phyloP scores from a whole-genome alignment of 768 basidiomycete genomes.

The Phylloporus sp. region DNA sequence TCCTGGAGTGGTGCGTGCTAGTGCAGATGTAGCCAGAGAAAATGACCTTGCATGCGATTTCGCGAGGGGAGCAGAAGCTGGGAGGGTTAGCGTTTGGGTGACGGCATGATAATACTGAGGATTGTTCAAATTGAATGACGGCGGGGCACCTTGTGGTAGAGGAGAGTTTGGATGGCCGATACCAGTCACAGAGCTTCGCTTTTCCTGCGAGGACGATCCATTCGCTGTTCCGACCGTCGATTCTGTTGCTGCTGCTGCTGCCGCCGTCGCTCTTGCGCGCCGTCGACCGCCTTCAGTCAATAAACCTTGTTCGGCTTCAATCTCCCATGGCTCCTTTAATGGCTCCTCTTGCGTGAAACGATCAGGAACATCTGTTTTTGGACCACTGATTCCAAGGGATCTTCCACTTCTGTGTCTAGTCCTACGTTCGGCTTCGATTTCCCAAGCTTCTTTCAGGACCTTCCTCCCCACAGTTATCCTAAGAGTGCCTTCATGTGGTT shows the following conservation, averaged over 20 bases:
- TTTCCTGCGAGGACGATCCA: slow-evolving; percentile 11
- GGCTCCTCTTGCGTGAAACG: slow-evolving; percentile 26
- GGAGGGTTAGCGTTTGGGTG: slow-evolving; percentile 61
- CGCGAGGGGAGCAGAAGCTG: slow-evolving; percentile 53
- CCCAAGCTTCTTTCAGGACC: slow-evolving; percentile 73
- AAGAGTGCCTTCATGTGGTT: slow-evolving; percentile 48
- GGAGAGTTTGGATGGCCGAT: slow-evolving; percentile 26
- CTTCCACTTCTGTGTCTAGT: slow-evolving; percentile 39
- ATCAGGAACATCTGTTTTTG: neutral
- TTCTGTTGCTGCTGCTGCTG: slow-evolving; percentile 36
- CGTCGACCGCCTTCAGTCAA: slow-evolving; percentile 71
- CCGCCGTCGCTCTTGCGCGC: slow-evolving; percentile 47
- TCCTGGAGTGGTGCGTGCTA: slow-evolving; percentile 10
- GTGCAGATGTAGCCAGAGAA: slow-evolving; percentile 41
- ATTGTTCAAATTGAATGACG: slow-evolving; percentile 37
- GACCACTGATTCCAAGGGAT: slow-evolving; percentile 22
- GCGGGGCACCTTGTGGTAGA: slow-evolving; percentile 18
- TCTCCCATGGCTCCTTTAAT: slow-evolving; percentile 73
- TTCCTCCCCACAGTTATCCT: slow-evolving; percentile 67
- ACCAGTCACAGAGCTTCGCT: slow-evolving; percentile 15
- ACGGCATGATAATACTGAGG: slow-evolving; percentile 57
- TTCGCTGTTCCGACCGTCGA: slow-evolving; percentile 16
- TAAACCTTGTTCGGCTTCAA: slow-evolving; percentile 72
- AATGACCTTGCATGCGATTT: slow-evolving; percentile 58
- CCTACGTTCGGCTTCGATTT: slow-evolving; percentile 65